phyloP scores from a whole-genome alignment of 495 filamentous ascomycete species.

The Daldinia bambusicola region DNA sequence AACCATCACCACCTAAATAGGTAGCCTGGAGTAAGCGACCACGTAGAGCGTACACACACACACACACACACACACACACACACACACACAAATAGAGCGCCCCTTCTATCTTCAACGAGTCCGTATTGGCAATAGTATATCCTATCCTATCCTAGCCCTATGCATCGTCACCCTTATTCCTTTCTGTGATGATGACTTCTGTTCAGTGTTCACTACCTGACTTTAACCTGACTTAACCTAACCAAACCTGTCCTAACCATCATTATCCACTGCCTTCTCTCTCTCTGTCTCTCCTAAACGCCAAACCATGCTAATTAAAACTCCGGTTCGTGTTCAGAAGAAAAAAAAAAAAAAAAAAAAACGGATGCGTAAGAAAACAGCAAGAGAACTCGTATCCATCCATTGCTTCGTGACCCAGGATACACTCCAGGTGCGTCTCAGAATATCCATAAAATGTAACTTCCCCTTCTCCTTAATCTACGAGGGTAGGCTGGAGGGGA shows the following conservation, averaged over 20 bases:
- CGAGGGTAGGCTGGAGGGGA: neutral
- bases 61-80: neutral
- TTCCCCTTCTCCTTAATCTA: neutral
- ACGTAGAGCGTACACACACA: neutral
- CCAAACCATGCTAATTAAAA: conserved; percentile 37
- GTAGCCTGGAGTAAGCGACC: neutral
- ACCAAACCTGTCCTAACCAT: neutral
- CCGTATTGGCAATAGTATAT: no score
- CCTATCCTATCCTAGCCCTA: neutral
- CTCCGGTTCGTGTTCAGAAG: neutral
- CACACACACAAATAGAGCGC: neutral
- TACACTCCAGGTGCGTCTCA: conserved; percentile 29
- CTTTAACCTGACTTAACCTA: neutral
- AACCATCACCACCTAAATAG: neutral
- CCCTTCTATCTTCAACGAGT: neutral
- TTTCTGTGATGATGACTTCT: neutral
- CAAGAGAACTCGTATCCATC: conserved; percentile 21
- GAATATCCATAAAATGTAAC: conserved; percentile 35
- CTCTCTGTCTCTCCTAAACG: conserved; percentile 6
- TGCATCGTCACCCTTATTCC: neutral
- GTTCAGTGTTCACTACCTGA: neutral
- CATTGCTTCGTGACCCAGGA: conserved; percentile 22
- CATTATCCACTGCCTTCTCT: neutral
- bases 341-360: conserved; percentile 1
- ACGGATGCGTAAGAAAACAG: neutral